Evolutionary conservation across 164 flowering plant genomes (phyloP).

Genomic region (Aristolochia fimbriata): DNA sequence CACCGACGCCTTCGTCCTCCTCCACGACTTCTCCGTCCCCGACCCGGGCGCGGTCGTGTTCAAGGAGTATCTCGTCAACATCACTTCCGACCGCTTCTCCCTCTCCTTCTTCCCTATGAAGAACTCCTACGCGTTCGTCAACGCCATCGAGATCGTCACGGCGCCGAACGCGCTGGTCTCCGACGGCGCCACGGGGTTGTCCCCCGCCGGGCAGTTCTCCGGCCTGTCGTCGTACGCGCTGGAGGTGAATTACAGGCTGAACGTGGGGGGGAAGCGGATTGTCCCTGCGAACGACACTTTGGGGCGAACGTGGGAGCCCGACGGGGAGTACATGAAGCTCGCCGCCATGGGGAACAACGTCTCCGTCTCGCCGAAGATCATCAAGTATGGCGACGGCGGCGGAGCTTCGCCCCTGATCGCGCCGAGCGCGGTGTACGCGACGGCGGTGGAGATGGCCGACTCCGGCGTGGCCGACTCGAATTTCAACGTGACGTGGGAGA

Average conservation of each 20-base stretch:
- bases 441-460: slow-evolving; percentile 56
- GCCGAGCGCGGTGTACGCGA: slow-evolving; percentile 54
- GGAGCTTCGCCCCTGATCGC: slow-evolving; percentile 38
- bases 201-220: slow-evolving; percentile 27
- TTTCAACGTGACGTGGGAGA: slow-evolving; percentile 68
- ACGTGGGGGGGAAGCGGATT: slow-evolving; percentile 58
- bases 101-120: slow-evolving; percentile 50
- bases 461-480: slow-evolving; percentile 21
- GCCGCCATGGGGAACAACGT: slow-evolving; percentile 36
- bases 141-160: slow-evolving; percentile 71
- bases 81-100: slow-evolving; percentile 32
- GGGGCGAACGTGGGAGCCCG: slow-evolving; percentile 60
- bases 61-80: slow-evolving; percentile 61
- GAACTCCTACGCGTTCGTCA: slow-evolving; percentile 56
- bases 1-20: slow-evolving; percentile 41
- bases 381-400: slow-evolving; percentile 28
- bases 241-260: slow-evolving; percentile 45
- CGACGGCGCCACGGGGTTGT: slow-evolving; percentile 37
- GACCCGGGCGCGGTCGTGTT: slow-evolving; percentile 18
- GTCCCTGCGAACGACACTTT: slow-evolving; percentile 55
- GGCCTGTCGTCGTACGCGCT: slow-evolving; percentile 38
- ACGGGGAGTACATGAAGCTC: slow-evolving; percentile 21
- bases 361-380: slow-evolving; percentile 22
- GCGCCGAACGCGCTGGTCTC: slow-evolving; percentile 51
- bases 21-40: slow-evolving; percentile 49